A percentile compares a stretch with the other conserved stretches of the same genome.
Evolutionary conservation across 2,329 filamentous ascomycete genomes (phyloP).

Genomic region (Nannizziopsis arthrosporioides): DNA sequence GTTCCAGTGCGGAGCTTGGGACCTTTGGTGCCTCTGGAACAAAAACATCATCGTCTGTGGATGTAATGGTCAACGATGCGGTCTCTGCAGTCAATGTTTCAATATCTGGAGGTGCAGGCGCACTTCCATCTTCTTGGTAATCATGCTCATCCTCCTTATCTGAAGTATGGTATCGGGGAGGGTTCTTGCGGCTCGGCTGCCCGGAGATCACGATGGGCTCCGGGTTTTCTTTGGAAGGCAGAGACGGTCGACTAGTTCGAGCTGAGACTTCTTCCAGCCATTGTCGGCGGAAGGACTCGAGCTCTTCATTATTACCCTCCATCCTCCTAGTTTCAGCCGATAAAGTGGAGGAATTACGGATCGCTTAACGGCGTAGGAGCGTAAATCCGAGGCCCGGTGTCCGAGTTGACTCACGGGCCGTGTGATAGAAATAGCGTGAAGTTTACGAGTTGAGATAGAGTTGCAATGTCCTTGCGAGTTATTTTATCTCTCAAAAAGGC

Average conservation of each 20-base stretch:
- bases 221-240: conserved; percentile 8
- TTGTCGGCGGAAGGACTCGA: conserved; percentile 73
- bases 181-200: conserved; percentile 25
- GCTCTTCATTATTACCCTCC: conserved; percentile 39
- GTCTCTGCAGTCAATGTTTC: conserved; percentile 27
- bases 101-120: neutral
- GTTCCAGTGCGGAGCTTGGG: conserved; percentile 70
- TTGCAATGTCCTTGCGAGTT: too few relatives aligned
- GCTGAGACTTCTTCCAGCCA: conserved; percentile 71
- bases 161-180: conserved; percentile 30
- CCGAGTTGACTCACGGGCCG: neutral
- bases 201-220: conserved; percentile 14
- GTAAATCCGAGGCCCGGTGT: neutral
- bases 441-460: too few relatives aligned
- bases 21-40: conserved; percentile 30
- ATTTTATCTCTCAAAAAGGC: too few relatives aligned
- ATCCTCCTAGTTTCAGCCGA: neutral
- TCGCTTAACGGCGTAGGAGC: too few relatives aligned
- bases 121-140: neutral
- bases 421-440: too few relatives aligned
- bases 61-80: conserved; percentile 25
- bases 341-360: neutral
- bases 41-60: conserved; percentile 32
- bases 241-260: conserved; percentile 19
- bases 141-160: conserved; percentile 31